These are phyloP conservation scores for Selaginella moellendorffii DNA, from an alignment of 75 land plant genomes.

Conservation along the genomic window DNA sequence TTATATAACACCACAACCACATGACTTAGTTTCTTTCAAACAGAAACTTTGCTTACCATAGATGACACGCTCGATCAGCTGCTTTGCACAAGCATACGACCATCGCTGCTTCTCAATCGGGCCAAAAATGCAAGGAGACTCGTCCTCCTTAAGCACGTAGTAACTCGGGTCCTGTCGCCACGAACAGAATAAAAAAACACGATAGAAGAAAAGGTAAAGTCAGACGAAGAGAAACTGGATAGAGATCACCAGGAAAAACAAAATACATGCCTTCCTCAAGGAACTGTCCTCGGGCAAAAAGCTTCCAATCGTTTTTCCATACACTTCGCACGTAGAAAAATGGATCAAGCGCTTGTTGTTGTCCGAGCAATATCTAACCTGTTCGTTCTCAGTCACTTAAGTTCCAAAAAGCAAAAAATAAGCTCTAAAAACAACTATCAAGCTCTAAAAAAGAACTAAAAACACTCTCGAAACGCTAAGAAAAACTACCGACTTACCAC, in stretches of 20 bases:
- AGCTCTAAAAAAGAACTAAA: background rate
- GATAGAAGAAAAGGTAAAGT: too few species aligned
- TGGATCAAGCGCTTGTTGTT: slow-evolving; percentile 81
- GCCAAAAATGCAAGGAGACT: slow-evolving; percentile 91
- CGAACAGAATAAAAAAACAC: too few species aligned
- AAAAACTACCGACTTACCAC: slow-evolving; percentile 40
- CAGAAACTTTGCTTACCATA: slow-evolving; percentile 37
- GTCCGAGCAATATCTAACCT: slow-evolving; percentile 79
- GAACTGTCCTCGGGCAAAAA: slow-evolving; percentile 81
- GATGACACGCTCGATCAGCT: slow-evolving; percentile 83
- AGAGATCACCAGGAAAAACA: too few species aligned
- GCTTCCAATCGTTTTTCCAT: slow-evolving; percentile 92
- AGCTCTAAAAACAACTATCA: background rate
- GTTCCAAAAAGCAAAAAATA: background rate
- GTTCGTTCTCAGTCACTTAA: background rate
- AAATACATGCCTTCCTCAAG: slow-evolving; percentile 53
- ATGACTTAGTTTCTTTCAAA: background rate
- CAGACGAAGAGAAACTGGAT: too few species aligned
- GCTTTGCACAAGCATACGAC: slow-evolving; percentile 99
- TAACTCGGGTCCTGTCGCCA: slow-evolving; percentile 54
- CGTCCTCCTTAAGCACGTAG: slow-evolving; percentile 71
- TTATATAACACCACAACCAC: background rate
- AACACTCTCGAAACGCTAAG: background rate
- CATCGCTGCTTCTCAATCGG: slow-evolving; percentile 86
- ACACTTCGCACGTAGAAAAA: slow-evolving; percentile 95